Evolutionary conservation across 83 land plant species (phyloP), one percentile per base, ranked within the genome.

Genomic region (Diphasiastrum complanatum): DNA sequence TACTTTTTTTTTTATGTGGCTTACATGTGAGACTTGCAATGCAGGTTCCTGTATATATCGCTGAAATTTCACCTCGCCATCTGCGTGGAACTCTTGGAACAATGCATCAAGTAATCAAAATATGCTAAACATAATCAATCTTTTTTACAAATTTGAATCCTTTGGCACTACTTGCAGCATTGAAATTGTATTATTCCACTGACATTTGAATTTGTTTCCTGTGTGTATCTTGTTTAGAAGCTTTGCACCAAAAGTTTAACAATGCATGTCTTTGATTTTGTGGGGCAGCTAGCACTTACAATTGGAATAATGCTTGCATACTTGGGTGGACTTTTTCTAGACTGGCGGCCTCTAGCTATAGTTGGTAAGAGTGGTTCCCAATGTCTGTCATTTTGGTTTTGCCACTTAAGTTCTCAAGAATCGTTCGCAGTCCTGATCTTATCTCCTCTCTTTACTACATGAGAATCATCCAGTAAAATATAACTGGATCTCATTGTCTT

Each of bases 291-390:
- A 18, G 66, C 73, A 14, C 41, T 63, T 8, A 70, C 73, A 41
- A 63, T 61, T 62, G 73, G 73, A 34, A 70, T 70, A 19, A 36
- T 52, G 26, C 33, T 70, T 28, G 34, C 73, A 16, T 70, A 70
- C 47, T 27, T 53, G n/a, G 34, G 50, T 37, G 73, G 73, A 24
- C 53, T 70, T 23, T 61, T 63, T 29, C 34, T 70, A 41, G 33
- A 36, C 47, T 70, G 73, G 73, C 66, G 73, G 6, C 14, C 22
- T 46, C 71, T 68, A 45, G 68, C 71, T 60, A 4, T 60, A 32
- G 26, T 60, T 28, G 71, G 71, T 68, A 68, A 19, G 71, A 32
- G 47, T 24, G 24, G 40, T 29, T 47, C 40, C 12, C 1, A 4
- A 56, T 33, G 25, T 64, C 5, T 14, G 19, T 12, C 23, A 18